A percentile compares a stretch with the other conserved stretches of the same genome.
phyloP scores from a whole-genome alignment of 2,329 filamentous ascomycete genomes.

The Pseudopithomyces maydicus region DNA sequence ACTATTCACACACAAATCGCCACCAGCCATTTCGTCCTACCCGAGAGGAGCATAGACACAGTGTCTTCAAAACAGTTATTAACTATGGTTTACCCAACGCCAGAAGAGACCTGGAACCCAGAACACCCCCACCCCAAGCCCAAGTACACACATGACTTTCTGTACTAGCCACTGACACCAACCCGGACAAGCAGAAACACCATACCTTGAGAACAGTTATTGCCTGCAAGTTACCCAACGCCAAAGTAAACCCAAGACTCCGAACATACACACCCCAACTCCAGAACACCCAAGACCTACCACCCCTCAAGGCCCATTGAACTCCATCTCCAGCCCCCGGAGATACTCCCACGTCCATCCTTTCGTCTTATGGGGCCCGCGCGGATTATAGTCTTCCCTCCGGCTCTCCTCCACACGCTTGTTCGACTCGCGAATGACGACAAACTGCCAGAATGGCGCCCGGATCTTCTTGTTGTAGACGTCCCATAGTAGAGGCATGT shows the following conservation, averaged over 20 bases:
- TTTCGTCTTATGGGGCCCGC: background rate
- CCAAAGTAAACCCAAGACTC: background rate
- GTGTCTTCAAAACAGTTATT: no score
- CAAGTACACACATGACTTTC: no score
- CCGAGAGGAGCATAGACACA: no score
- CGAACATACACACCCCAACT: background rate
- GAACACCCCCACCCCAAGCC: no score
- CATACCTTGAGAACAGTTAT: no score
- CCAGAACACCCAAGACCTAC: background rate
- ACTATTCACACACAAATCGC: no score
- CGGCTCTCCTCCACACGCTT: background rate
- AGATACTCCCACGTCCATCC: slow-evolving; percentile 1
- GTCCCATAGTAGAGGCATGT: slow-evolving; percentile 2
- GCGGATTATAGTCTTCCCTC: background rate
- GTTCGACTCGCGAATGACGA: background rate
- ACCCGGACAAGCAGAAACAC: no score
- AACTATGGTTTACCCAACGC: no score
- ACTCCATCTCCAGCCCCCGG: background rate
- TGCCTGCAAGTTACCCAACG: no score
- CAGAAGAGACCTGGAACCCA: no score
- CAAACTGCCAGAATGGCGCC: background rate
- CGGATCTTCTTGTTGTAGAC: background rate
- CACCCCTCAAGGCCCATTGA: background rate
- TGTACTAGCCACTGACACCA: no score
- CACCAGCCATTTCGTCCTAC: no score